These are phyloP conservation scores for Groenewaldozyma auringiensis DNA, from an alignment of 1,139 yeast species.

Conservation along the genomic window DNA sequence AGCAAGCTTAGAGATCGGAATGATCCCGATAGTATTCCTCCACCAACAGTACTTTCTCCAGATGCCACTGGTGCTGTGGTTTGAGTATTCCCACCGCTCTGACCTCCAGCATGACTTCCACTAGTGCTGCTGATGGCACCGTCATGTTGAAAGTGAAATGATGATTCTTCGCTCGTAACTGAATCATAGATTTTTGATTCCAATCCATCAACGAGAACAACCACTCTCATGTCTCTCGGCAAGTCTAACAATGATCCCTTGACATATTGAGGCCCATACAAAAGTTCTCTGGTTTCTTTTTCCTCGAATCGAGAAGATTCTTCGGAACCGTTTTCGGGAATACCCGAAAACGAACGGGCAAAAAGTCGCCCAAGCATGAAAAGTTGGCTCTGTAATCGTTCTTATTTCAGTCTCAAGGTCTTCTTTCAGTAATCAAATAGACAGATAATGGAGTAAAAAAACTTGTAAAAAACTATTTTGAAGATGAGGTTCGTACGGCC, in stretches of 20 bases:
- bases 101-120: background rate
- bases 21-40: background rate
- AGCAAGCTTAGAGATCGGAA: background rate
- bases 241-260: conserved; percentile 14
- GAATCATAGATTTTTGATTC: background rate
- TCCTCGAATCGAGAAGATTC: conserved; percentile 18
- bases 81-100: background rate
- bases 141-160: background rate
- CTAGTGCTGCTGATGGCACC: too few relatives aligned
- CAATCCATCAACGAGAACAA: conserved; percentile 9
- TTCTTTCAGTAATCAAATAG: too few relatives aligned
- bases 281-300: conserved; percentile 22
- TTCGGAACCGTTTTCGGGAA: conserved; percentile 6
- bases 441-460: too few relatives aligned
- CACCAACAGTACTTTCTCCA: too few relatives aligned
- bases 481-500: too few relatives aligned
- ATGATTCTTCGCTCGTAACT: background rate
- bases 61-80: background rate
- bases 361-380: conserved; percentile 17
- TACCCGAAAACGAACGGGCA: conserved; percentile 9
- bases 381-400: too few relatives aligned
- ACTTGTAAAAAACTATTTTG: too few relatives aligned
- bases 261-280: conserved; percentile 20
- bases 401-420: too few relatives aligned
- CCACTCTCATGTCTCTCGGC: conserved; percentile 21